Evolutionary conservation across 164 flowering plant species (phyloP), one percentile per base, ranked within the genome.

Genomic region (Vitis cinerea): DNA sequence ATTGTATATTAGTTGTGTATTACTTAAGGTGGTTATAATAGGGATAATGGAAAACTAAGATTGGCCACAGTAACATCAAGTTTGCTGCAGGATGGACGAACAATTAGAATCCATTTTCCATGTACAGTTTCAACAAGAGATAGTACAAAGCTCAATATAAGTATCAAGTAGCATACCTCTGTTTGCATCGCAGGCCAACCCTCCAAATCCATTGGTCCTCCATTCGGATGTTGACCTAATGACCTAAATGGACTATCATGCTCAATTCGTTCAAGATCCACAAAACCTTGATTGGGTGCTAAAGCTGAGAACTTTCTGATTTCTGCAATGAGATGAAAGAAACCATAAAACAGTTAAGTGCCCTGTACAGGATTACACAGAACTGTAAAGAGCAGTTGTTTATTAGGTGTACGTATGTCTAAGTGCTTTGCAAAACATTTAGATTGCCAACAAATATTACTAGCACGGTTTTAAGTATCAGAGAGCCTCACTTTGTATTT

Each of bases 211-310:
- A 85, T 83, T 17, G 77, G 84, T 64, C 90, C 82, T 61, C 90
- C 90, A 84, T 84, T 86, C 14, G 83, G 74, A 1, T 76, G 89
- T 67, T 76, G 92, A 70, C 76, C 75, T 12, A 81, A 67, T 57
- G 88, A 74, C 69, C 91, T 78, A 66, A 78, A 77, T 65, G 90
- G 90, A 75, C 87, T 85, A 58, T 80, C 96, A 68, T 83, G 86
- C 50, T 85, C 88, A 75, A 74, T 61, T 74, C 86, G 84, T 66
- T 91, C 97, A 69, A 78, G 86, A 78, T 86, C 97, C 49, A 81
- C 61, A 68, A 86, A 81, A 76, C 65, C 77, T 76, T 85, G 81
- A 75, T 76, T 83, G 17, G 83, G 69, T 65, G 78, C 68, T 75
- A 80, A 50, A 53, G 81, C 84, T 44, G 92, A 80, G 15, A 84